A percentile compares a stretch with the other conserved stretches of the same genome.
These are phyloP conservation scores for Aspergillus sp. DNA, from an alignment of 2,329 filamentous ascomycete species.

Conservation along the genomic window DNA sequence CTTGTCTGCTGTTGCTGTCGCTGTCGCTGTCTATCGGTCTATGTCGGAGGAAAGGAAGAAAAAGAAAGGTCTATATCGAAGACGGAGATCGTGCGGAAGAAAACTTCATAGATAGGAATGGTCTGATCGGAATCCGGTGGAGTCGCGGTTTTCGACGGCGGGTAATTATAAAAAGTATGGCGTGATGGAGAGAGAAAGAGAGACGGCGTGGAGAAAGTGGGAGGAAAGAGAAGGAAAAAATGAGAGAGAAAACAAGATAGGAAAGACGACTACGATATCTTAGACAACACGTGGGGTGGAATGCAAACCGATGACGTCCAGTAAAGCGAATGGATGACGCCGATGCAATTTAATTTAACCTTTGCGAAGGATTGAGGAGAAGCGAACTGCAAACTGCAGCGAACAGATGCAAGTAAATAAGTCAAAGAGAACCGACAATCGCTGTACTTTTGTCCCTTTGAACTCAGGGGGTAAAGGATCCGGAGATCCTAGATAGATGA, in stretches of 20 bases:
- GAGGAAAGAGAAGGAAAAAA: conserved; percentile 2
- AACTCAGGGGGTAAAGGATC: neutral
- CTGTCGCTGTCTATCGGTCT: neutral
- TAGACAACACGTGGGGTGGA: conserved; percentile 21
- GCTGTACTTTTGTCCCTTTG: neutral
- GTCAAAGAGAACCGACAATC: neutral
- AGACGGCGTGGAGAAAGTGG: neutral
- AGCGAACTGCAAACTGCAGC: neutral
- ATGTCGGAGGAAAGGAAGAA: neutral
- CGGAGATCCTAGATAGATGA: neutral
- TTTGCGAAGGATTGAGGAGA: conserved; percentile 2
- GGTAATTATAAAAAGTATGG: neutral
- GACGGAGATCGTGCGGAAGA: neutral
- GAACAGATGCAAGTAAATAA: neutral
- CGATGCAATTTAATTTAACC: neutral
- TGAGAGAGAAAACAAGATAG: neutral
- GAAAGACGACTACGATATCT: conserved; percentile 1
- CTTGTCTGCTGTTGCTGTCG: neutral
- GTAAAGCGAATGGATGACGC: conserved; percentile 5
- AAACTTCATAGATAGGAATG: neutral
- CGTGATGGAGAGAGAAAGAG: neutral
- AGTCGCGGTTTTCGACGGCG: neutral
- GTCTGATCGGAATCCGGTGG: conserved; percentile 5
- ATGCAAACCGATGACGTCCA: conserved; percentile 22
- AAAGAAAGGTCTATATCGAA: neutral